These are phyloP conservation scores for Aspergillus hiratsukae DNA, from an alignment of 2,329 filamentous ascomycete species.

Conservation along the genomic window DNA sequence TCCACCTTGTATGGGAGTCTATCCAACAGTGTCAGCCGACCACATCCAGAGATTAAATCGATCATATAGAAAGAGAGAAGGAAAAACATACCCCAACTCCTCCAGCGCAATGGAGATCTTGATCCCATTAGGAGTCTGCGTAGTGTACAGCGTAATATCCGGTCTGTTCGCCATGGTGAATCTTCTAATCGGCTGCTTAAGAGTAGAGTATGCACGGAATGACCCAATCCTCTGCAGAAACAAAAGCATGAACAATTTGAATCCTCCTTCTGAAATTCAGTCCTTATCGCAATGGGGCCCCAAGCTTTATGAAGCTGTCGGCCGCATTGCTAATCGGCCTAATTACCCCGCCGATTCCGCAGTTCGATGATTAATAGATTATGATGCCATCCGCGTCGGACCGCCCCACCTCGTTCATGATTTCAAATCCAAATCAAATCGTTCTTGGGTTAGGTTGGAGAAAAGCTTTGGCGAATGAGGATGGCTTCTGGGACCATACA, in stretches of 20 bases:
- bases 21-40: neutral
- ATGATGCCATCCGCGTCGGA: neutral
- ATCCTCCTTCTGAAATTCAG: neutral
- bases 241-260: neutral
- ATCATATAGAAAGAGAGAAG: neutral
- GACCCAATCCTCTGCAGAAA: neutral
- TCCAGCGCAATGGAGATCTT: constrained; percentile 84
- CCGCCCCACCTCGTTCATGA: neutral
- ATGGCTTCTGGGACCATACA: neutral
- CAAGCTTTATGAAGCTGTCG: neutral
- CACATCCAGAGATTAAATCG: neutral
- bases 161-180: constrained; percentile 36
- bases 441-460: neutral
- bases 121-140: constrained; percentile 81
- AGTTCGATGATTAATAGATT: constrained; percentile 5
- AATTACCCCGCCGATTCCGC: neutral
- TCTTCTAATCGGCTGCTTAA: constrained; percentile 7
- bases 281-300: neutral
- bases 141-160: constrained; percentile 76
- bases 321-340: neutral
- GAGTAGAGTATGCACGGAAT: neutral
- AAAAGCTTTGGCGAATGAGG: neutral
- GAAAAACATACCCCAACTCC: constrained; percentile 58
- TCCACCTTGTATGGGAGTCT: constrained; percentile 71
- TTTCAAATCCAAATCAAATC: neutral